Conservation (phyloP, 73 alveolate genomes). For the Breviolum minutum region DNA sequence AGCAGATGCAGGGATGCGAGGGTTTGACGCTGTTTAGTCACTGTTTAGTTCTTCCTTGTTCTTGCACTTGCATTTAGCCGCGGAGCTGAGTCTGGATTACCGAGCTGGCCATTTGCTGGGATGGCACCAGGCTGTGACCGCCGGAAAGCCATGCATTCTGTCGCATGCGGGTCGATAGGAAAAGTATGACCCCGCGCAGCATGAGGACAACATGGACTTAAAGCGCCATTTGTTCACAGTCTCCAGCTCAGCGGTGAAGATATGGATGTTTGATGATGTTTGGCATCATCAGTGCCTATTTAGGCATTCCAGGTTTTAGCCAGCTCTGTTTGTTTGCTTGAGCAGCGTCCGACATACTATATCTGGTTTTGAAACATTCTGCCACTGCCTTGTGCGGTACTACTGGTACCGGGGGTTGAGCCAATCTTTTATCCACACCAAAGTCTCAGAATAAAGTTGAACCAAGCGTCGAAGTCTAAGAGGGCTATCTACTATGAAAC, state of each 20-base stretch:
- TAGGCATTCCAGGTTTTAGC: too few species aligned
- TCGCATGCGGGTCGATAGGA: neutral
- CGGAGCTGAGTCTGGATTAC: slow-evolving; percentile 18
- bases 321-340: too few species aligned
- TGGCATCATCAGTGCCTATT: neutral
- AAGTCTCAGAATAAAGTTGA: too few species aligned
- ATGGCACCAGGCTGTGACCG: slow-evolving; percentile 48
- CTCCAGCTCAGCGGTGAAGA: neutral
- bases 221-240: slow-evolving; percentile 20
- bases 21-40: neutral
- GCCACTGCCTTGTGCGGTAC: too few species aligned
- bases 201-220: slow-evolving; percentile 71
- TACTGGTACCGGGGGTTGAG: too few species aligned
- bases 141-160: neutral
- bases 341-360: too few species aligned
- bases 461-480: too few species aligned
- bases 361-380: too few species aligned
- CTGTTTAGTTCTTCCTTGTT: neutral
- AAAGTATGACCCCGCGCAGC: neutral
- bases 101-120: slow-evolving; percentile 61
- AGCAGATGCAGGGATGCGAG: too few species aligned
- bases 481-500: too few species aligned
- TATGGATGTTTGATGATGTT: too few species aligned
- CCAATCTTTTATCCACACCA: too few species aligned
- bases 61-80: neutral